Percentiles rank a stretch among this genome's conserved stretches.
Evolutionary conservation across 495 filamentous ascomycete genomes (phyloP).

Genomic region (Penicillium paradoxum): DNA sequence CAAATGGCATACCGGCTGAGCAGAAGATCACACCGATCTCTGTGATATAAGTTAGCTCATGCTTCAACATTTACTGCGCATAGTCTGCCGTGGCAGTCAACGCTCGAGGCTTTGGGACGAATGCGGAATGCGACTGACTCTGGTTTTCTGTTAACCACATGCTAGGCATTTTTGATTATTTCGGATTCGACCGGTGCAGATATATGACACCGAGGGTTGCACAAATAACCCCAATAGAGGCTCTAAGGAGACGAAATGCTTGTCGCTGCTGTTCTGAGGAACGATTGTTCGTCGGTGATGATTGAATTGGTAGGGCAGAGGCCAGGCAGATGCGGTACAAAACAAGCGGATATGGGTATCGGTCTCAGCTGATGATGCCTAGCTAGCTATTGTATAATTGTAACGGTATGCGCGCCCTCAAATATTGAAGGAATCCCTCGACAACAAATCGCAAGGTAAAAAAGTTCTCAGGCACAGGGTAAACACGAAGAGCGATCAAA

Average conservation of each 20-base stretch:
- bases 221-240: neutral
- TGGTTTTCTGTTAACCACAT: conserved; percentile 97
- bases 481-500: conserved; percentile 1
- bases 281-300: neutral
- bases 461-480: neutral
- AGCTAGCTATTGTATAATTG: too few relatives aligned
- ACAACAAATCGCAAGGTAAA: neutral
- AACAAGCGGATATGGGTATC: neutral
- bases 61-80: neutral
- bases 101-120: neutral
- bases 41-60: conserved; percentile 29
- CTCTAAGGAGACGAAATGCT: neutral
- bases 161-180: conserved; percentile 48
- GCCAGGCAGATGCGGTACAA: neutral
- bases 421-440: neutral
- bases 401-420: neutral
- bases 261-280: neutral
- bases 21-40: conserved; percentile 96
- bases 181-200: neutral
- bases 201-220: neutral
- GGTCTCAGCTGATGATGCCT: too few relatives aligned
- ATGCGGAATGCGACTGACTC: conserved; percentile 56
- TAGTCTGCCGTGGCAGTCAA: neutral
- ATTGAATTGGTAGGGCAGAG: neutral
- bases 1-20: conserved; percentile 72